phyloP scores from a whole-genome alignment of 345 rosid species.

The Tarenaya hassleriana region DNA sequence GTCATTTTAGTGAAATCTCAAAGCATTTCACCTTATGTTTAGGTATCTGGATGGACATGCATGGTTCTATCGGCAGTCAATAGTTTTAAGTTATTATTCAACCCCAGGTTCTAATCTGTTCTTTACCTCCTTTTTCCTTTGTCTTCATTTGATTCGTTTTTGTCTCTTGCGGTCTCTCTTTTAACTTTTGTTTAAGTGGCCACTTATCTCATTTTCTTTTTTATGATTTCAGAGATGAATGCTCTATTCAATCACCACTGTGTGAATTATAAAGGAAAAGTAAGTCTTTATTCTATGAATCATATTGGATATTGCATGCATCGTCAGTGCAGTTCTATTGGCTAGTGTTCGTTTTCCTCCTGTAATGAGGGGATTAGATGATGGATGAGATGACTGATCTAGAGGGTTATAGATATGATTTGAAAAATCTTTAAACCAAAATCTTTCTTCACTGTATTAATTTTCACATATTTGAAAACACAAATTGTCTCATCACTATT shows the following conservation, averaged over 20 bases:
- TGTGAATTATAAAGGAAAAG: slow-evolving; percentile 79
- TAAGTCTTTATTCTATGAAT: slow-evolving; percentile 23
- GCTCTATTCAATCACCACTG: slow-evolving; percentile 63
- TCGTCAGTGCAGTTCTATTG: background rate
- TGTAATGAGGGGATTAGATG: slow-evolving; percentile 18
- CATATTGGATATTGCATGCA: slow-evolving; percentile 8
- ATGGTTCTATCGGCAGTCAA: slow-evolving; percentile 67
- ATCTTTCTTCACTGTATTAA: background rate
- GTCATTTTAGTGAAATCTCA: slow-evolving; percentile 1
- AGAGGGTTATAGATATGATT: background rate
- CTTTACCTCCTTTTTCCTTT: slow-evolving; percentile 10
- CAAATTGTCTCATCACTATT: background rate
- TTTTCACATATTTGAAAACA: background rate
- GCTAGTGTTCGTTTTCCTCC: too few species aligned
- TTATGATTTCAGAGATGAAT: slow-evolving; percentile 59
- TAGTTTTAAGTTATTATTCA: slow-evolving; percentile 61
- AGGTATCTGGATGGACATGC: slow-evolving; percentile 90
- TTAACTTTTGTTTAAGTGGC: slow-evolving; percentile 8
- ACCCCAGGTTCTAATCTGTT: slow-evolving; percentile 56
- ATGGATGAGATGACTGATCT: slow-evolving; percentile 15
- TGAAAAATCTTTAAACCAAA: too few species aligned
- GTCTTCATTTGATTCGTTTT: slow-evolving; percentile 1
- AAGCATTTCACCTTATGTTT: slow-evolving; percentile 16
- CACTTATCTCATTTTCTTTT: background rate
- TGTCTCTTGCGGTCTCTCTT: background rate